Base-by-base conservation (phyloP, 352 stramenopile species). In the Stramenopiles sp. region DNA sequence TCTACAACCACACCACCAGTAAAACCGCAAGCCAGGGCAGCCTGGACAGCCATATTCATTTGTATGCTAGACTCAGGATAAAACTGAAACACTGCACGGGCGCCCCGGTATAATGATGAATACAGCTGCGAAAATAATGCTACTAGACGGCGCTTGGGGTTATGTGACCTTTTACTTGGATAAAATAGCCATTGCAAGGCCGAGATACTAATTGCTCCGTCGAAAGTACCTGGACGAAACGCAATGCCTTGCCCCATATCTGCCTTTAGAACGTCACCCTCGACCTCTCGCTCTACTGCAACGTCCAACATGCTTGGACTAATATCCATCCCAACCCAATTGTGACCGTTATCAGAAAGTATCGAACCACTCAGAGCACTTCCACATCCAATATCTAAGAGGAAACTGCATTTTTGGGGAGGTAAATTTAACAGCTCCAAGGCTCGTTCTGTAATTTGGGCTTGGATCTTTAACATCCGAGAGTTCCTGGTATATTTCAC, bases 141-240 rank as follows among this genome's bases (percentile, higher is more conserved):
- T 78, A 91, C 95, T 25, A 99, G 88, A 32, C 96, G 92, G 83
- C 93, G 93, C 81, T 95, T 92, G 0, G 92, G 89, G 76, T 89
- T 96, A 86, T 99, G 95, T 80, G 95, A 89, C 81, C 95, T 97
- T 81, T 95, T 95, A 86, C 98, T 97, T 81, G 94, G 97, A 87
- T 99, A 99, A 85, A 96, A 99, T 29, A 99, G 90, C 97, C 97
- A 99, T 88, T 99, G 97, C 30, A 99, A 86, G n/a, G 97, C 97
- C 14, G 95, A 99, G 83, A 99, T 98, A 83, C 94, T 99, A 87
- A 99, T 98, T 84, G 92, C 98, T 27, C 95, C 96, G 84, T 99
- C 97, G 83, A 99, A 99, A 0, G 95, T 91, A 4, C 94, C 95
- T 0, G 94, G 91, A 81, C 96, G 93, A 88, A 99, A 99, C 22